phyloP scores from a whole-genome alignment of 1,139 yeast species.

The Ogataea hybrid region DNA sequence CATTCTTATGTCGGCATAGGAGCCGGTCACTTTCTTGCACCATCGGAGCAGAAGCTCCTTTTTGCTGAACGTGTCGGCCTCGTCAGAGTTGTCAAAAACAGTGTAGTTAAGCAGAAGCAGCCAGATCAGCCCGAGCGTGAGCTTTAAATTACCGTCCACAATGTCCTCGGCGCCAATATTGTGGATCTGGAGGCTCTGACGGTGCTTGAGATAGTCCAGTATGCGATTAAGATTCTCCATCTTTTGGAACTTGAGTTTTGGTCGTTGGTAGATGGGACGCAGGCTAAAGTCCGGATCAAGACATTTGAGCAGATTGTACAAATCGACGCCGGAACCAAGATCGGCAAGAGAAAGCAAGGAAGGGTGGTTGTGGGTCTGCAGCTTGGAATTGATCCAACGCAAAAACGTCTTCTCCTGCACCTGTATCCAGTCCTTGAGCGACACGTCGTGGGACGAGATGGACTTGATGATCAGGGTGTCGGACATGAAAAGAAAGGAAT shows the following conservation, averaged over 20 bases:
- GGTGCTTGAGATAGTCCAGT: slow-evolving; percentile 51
- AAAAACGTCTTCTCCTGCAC: slow-evolving; percentile 47
- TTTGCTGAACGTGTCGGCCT: slow-evolving; percentile 37
- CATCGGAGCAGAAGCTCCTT: slow-evolving; percentile 43
- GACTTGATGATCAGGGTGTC: slow-evolving; percentile 10
- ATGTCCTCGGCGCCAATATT: slow-evolving; percentile 70
- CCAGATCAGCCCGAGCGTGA: slow-evolving; percentile 69
- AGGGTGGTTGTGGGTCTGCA: slow-evolving; percentile 22
- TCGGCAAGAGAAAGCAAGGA: slow-evolving; percentile 31
- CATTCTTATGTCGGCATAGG: slow-evolving; percentile 38
- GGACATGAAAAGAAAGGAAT: background rate
- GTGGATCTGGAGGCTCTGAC: slow-evolving; percentile 49
- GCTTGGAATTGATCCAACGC: slow-evolving; percentile 45
- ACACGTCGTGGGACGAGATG: slow-evolving; percentile 10
- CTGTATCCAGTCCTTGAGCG: slow-evolving; percentile 37
- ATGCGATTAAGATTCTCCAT: slow-evolving; percentile 60
- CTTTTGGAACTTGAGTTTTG: slow-evolving; percentile 56
- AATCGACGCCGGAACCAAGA: slow-evolving; percentile 41
- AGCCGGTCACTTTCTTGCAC: slow-evolving; percentile 41
- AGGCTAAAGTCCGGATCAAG: slow-evolving; percentile 33
- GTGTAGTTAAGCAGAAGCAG: slow-evolving; percentile 23
- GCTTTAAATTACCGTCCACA: slow-evolving; percentile 59
- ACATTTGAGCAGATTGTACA: slow-evolving; percentile 38
- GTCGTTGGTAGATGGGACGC: slow-evolving; percentile 42
- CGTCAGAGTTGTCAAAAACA: slow-evolving; percentile 8